A percentile compares a stretch with the other conserved stretches of the same genome.
These are phyloP conservation scores for Coemansia sp. DNA, from an alignment of 192 early-diverging fungal species.

Conservation along the genomic window DNA sequence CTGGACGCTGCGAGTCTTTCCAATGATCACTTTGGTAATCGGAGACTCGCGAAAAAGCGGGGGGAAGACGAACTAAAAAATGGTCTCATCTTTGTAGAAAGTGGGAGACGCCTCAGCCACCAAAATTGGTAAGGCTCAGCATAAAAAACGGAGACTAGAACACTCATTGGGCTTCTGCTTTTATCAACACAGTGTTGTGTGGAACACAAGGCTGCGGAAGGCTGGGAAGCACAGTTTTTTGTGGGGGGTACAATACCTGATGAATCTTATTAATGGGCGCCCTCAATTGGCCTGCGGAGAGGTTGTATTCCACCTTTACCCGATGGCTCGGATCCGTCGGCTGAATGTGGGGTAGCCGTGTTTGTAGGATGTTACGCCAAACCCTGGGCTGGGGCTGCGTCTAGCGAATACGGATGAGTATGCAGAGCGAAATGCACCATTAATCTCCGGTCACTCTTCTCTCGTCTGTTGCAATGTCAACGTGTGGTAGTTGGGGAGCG, in stretches of 20 bases:
- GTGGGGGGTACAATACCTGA: not conserved
- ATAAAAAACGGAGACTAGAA: not conserved
- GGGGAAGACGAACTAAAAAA: not conserved
- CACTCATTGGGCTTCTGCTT: too few species aligned
- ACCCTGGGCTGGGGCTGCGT: not conserved
- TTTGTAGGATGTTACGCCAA: not conserved
- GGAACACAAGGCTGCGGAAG: too few species aligned
- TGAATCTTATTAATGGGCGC: not conserved
- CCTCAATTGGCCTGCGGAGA: not conserved
- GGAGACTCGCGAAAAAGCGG: not conserved
- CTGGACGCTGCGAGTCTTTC: not conserved
- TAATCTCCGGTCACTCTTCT: not conserved
- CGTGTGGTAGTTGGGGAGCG: not conserved
- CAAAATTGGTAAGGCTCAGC: not conserved
- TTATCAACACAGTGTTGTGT: too few species aligned
- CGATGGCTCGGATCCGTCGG: not conserved
- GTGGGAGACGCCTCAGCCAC: not conserved
- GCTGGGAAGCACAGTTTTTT: too few species aligned
- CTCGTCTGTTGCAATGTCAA: not conserved
- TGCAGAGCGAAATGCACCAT: not conserved
- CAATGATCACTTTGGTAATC: slow-evolving; percentile 4
- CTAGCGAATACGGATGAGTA: not conserved
- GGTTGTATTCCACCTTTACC: not conserved
- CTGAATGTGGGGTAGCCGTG: not conserved
- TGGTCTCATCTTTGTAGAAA: not conserved